Percentiles rank a stretch among this genome's conserved stretches.
phyloP scores from a whole-genome alignment of 108 stramenopile genomes.

The Asterionellopsis glacialis region DNA sequence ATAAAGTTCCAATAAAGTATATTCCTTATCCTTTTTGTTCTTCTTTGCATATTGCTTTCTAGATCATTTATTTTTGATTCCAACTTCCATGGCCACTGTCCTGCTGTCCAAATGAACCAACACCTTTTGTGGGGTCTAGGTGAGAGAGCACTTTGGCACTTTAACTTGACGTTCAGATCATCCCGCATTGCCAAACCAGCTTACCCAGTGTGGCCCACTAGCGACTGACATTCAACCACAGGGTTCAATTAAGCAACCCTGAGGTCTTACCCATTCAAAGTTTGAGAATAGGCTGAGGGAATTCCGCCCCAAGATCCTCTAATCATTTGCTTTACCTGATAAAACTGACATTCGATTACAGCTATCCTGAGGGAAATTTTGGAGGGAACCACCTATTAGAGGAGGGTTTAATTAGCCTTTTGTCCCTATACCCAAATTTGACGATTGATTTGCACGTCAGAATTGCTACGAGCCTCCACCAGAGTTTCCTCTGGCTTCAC shows the following conservation, averaged over 20 bases:
- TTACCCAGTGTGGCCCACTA: slow-evolving; percentile 97
- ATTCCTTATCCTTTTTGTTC: too few species aligned
- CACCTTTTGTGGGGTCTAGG: slow-evolving; percentile 98
- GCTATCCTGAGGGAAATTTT: slow-evolving; percentile 98
- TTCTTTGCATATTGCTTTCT: slow-evolving; percentile 90
- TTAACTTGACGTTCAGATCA: slow-evolving; percentile 96
- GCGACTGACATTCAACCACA: slow-evolving; percentile 88
- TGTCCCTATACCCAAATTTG: slow-evolving; percentile 96
- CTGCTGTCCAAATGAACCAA: slow-evolving; percentile 97
- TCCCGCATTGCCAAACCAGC: slow-evolving; percentile 97
- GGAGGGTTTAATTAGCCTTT: slow-evolving; percentile 98
- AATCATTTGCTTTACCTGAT: slow-evolving; percentile 99
- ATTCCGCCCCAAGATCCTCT: slow-evolving; percentile 91
- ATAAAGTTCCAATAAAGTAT: too few species aligned
- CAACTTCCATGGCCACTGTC: slow-evolving; percentile 98
- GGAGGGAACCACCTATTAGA: slow-evolving; percentile 96
- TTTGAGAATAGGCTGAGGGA: slow-evolving; percentile 95
- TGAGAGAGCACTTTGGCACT: slow-evolving; percentile 94
- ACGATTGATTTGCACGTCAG: slow-evolving; percentile 96
- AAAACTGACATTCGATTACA: slow-evolving; percentile 82
- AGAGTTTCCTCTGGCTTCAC: slow-evolving; percentile 95
- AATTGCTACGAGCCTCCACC: slow-evolving; percentile 94
- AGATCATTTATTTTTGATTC: slow-evolving; percentile 89
- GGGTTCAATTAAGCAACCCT: slow-evolving; percentile 92
- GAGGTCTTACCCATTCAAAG: slow-evolving; percentile 95